Base-by-base conservation (phyloP, 371 early-diverging fungal species). In the Syncephalis plumigaleata region DNA sequence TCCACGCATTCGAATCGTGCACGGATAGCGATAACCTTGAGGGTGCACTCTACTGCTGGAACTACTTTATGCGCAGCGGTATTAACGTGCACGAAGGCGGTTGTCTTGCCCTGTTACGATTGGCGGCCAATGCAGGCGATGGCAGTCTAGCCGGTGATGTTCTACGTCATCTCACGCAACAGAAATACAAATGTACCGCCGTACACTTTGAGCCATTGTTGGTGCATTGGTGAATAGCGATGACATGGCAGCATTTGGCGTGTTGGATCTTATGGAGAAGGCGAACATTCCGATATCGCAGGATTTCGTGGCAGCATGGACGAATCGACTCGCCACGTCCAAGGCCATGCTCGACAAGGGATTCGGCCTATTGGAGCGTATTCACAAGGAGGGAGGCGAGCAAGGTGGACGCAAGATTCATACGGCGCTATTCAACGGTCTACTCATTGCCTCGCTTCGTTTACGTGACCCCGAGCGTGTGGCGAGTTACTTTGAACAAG, bases 201-300 rank as follows among this genome's bases (percentile, higher is more conserved):
- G 66, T 66, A 15, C 81, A 85, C 47, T 71, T 80, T 55, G 72
- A 75, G 21, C 79, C 84, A 20, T 48, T 85, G 31, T 61, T 82
- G 79, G 77, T 43, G 70, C 84, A 1, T 79, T 80, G 48, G 59
- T 75, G 7, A 54, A 65, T 42, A 49, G 55, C 13, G 73, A 73
- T 49, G 62, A 72, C 55, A 70, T 70, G 60, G 63, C 65, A 23
- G 82, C 79, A 0, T 71, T 85, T 55, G 63, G 68, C 44, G 74
- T 76, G 23, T 54, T 84, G 42, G 65, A 71, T 26, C 67, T 75
- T 46, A 81, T 81, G 80, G 67, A 78, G 24, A 52, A 56, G 1
- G 66, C 71, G 1, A 74, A 73, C 2, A 63, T 73, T 46, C 46
- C 53, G 39, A 63, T 65, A 9, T 55, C 50, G 63, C 48, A 53